These are phyloP conservation scores for Dichotomopilus funicola DNA, from an alignment of 2,329 filamentous ascomycete species.

Conservation along the genomic window DNA sequence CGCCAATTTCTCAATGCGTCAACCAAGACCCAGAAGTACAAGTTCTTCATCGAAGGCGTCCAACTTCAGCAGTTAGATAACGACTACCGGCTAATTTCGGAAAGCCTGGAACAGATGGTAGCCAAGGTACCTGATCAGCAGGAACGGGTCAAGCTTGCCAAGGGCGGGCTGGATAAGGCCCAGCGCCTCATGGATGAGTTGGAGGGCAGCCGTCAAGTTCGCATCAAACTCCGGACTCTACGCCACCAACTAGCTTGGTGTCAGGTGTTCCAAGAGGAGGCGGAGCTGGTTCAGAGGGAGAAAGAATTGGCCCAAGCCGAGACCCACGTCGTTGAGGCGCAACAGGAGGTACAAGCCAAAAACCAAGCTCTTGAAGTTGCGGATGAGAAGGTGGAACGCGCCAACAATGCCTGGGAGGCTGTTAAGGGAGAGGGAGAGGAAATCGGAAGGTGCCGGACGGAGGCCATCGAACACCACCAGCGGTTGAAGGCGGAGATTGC, in stretches of 20 bases:
- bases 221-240: conserved; percentile 52
- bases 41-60: conserved; percentile 91
- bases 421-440: conserved; percentile 39
- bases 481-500: conserved; percentile 47
- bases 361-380: conserved; percentile 44
- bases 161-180: conserved; percentile 53
- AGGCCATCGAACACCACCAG: conserved; percentile 39
- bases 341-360: conserved; percentile 34
- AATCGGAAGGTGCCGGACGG: conserved; percentile 40
- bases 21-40: conserved; percentile 80
- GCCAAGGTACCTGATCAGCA: conserved; percentile 54
- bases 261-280: conserved; percentile 74
- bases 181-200: conserved; percentile 58
- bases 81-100: conserved; percentile 79
- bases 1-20: conserved; percentile 87
- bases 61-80: conserved; percentile 87
- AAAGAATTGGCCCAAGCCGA: conserved; percentile 34
- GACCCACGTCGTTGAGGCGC: conserved; percentile 38
- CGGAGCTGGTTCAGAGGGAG: conserved; percentile 34
- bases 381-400: conserved; percentile 39
- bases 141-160: conserved; percentile 57
- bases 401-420: conserved; percentile 31
- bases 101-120: conserved; percentile 67
- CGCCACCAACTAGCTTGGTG: conserved; percentile 74
- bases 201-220: conserved; percentile 59